Base-by-base conservation (phyloP, 768 basidiomycete species). In the Amylocystis lapponica region DNA sequence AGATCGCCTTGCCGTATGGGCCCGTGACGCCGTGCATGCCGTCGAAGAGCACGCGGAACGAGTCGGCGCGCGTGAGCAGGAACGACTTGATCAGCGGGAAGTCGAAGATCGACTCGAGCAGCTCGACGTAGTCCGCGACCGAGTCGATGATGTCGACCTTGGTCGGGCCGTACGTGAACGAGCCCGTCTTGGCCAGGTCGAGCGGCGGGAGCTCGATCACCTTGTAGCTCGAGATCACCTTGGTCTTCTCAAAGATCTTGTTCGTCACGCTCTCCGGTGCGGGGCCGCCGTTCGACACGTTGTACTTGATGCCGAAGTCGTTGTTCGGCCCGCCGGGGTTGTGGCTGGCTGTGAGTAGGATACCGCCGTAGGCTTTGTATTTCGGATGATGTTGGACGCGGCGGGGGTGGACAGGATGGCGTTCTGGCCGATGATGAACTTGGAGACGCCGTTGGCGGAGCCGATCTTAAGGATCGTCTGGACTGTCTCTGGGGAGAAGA, bases 271-370 rank as follows among this genome's bases (percentile, higher is more conserved):
- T 81, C 68, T 99, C 96, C 0, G 96, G 93, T 17, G 96, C 96
- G 16, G 96, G 95, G 3, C 96, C 96, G 48, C 96, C 96, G 55
- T 99, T 99, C 29, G 85, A 83, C 36, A 92, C 86, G 66, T 99
- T 99, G 74, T 96, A 99, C 68, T 99, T 98, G 79, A 99, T 97
- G 36, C 96, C 96, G 63, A 98, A 99, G 66, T 99, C 96, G 56
- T 88, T 86, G 60, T 91, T 78, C n/a, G 96, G 96, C 19, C 96
- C 96, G 42, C 96, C 96, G 14, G 96, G 94, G 66, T 99, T 99
- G 74, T 99, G 96, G 48, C 83, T 86, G 14, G 96, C 96, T 5
- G 96, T 99, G 51, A 99, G 74, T 41, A 99, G 75, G 65, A 99
- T 99, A 51, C 96, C 96, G 34, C 96, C 96, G 54, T 89, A 80